Conservation (phyloP, 2,329 filamentous ascomycete species). For the Emmonsiellopsis sp. region DNA sequence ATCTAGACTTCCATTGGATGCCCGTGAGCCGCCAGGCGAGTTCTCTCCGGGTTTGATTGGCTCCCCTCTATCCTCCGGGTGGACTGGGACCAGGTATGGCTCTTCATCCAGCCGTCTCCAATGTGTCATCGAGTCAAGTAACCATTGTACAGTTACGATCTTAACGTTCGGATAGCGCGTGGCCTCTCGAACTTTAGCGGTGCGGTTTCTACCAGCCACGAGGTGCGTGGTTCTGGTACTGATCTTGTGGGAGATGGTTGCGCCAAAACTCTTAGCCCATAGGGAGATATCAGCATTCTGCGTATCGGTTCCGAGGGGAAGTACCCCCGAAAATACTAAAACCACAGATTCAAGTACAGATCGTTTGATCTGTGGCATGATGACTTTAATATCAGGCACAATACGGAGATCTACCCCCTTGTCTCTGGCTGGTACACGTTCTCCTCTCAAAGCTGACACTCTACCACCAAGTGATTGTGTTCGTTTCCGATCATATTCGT, state of each 20-base stretch:
- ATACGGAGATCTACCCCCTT: conserved; percentile 44
- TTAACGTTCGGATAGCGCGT: conserved; percentile 70
- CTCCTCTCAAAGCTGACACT: conserved; percentile 42
- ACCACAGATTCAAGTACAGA: conserved; percentile 64
- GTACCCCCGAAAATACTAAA: conserved; percentile 82
- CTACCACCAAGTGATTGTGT: conserved; percentile 35
- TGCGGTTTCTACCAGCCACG: conserved; percentile 55
- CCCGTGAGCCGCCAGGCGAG: conserved; percentile 18
- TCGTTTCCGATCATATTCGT: conserved; percentile 59
- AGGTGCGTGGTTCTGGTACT: conserved; percentile 40
- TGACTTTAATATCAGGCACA: conserved; percentile 74
- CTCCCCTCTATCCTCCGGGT: conserved; percentile 54
- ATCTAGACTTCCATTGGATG: conserved; percentile 5
- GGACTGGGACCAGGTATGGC: conserved; percentile 68
- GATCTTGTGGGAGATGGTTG: conserved; percentile 41
- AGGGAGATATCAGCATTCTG: conserved; percentile 76
- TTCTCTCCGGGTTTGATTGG: conserved; percentile 20
- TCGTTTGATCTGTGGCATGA: conserved; percentile 75
- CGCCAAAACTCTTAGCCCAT: conserved; percentile 81
- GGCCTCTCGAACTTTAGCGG: conserved; percentile 83
- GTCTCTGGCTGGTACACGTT: conserved; percentile 33
- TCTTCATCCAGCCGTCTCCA: conserved; percentile 74
- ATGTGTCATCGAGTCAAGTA: conserved; percentile 71
- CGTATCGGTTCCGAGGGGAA: conserved; percentile 71
- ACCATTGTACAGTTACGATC: conserved; percentile 87